A percentile compares a stretch with the other conserved stretches of the same genome.
Conservation (phyloP, 2,329 filamentous ascomycete genomes). For the Neocatenulostroma microsporum region DNA sequence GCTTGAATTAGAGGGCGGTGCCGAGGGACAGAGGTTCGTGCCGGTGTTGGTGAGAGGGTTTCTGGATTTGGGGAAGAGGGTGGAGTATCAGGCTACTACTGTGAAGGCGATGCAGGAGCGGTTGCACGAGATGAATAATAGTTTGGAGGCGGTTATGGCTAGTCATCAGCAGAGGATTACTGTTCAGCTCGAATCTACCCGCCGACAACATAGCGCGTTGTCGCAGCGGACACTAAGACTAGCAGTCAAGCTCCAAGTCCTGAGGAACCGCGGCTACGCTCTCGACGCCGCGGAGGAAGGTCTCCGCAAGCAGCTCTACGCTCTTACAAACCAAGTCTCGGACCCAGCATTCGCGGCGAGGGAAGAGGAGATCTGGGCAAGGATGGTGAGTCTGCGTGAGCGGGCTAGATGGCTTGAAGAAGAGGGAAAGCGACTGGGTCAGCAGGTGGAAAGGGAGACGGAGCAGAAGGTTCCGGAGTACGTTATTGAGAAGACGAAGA, state of each 20-base stretch:
- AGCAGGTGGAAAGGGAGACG: constrained; percentile 32
- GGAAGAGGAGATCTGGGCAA: constrained; percentile 79
- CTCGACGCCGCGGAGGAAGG: constrained; percentile 73
- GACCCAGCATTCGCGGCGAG: constrained; percentile 68
- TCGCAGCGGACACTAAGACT: constrained; percentile 66
- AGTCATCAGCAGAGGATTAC: constrained; percentile 70
- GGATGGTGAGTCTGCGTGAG: constrained; percentile 66
- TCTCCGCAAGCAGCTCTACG: constrained; percentile 61
- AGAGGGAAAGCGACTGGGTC: constrained; percentile 62
- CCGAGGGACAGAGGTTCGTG: constrained; percentile 50
- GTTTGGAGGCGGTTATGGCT: constrained; percentile 62
- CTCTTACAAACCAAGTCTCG: constrained; percentile 60
- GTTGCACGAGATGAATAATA: constrained; percentile 72
- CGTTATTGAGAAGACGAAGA: constrained; percentile 63
- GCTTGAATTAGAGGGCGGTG: constrained; percentile 15
- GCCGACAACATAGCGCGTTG: constrained; percentile 63
- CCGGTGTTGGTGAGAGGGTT: constrained; percentile 71
- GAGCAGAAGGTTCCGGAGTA: constrained; percentile 54
- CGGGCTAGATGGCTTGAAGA: constrained; percentile 64
- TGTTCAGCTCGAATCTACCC: constrained; percentile 64
- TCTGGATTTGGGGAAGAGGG: constrained; percentile 60
- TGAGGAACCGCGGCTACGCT: constrained; percentile 74
- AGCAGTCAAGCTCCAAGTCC: constrained; percentile 70
- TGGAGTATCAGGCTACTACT: constrained; percentile 63
- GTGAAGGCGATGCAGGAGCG: constrained; percentile 62